These are phyloP conservation scores for Cucurbita ficifolia DNA, from an alignment of 306 rosid species.

Conservation along the genomic window DNA sequence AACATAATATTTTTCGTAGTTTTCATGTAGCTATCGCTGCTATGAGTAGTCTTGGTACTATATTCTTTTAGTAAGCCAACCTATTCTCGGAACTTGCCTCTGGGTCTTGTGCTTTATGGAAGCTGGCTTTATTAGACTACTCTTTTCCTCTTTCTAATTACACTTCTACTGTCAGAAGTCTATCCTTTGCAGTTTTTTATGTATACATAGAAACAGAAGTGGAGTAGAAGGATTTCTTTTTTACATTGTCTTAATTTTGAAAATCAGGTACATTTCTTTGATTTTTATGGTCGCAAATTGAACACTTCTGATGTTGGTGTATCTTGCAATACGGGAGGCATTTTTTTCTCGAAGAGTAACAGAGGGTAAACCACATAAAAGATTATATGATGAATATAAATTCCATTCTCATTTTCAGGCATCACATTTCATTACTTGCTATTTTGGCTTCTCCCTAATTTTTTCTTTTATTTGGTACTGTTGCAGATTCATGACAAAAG, in stretches of 20 bases:
- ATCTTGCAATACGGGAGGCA: conserved; percentile 60
- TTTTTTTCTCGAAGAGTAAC: conserved; percentile 54
- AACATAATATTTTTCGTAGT: neutral
- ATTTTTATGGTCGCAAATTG: conserved; percentile 81
- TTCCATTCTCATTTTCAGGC: neutral
- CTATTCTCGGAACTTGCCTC: neutral
- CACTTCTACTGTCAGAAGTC: neutral
- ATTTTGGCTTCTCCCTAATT: neutral
- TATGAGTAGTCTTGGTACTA: neutral
- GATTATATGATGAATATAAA: neutral
- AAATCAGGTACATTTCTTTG: conserved; percentile 69
- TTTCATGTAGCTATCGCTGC: neutral
- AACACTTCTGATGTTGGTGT: conserved; percentile 92
- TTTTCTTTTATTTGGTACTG: neutral
- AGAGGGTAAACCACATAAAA: conserved; percentile 41
- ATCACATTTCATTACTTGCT: neutral
- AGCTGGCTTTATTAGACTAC: neutral
- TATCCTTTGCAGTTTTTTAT: neutral
- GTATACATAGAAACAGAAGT: neutral
- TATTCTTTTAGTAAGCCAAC: neutral
- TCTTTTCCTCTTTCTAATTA: neutral
- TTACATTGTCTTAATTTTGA: neutral
- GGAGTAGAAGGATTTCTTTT: neutral
- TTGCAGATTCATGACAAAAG: conserved; percentile 40
- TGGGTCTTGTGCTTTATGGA: neutral